phyloP scores from a whole-genome alignment of 2,329 filamentous ascomycete genomes.

The Alternaria triticimaculans region DNA sequence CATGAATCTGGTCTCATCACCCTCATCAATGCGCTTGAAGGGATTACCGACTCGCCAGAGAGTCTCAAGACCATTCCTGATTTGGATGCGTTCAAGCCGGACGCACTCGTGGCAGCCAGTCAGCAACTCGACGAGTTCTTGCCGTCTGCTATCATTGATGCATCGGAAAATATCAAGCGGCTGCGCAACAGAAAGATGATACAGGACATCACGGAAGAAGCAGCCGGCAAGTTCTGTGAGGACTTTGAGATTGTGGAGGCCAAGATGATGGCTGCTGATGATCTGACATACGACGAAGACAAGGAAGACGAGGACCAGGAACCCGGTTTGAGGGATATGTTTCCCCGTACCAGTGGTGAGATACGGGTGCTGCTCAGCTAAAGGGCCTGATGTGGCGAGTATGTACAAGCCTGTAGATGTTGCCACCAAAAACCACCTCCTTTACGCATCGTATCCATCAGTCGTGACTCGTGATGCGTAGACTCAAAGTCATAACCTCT shows the following conservation, averaged over 20 bases:
- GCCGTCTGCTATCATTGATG: constrained; percentile 91
- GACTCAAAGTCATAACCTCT: neutral
- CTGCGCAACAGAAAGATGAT: constrained; percentile 76
- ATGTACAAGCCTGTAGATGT: neutral
- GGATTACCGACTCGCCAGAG: constrained; percentile 51
- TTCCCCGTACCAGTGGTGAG: constrained; percentile 69
- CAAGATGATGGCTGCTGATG: constrained; percentile 66
- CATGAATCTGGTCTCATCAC: constrained; percentile 74
- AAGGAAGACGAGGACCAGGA: constrained; percentile 48
- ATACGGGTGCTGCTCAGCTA: constrained; percentile 69
- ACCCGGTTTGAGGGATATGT: constrained; percentile 60
- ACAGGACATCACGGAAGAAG: constrained; percentile 79
- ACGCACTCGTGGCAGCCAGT: constrained; percentile 69
- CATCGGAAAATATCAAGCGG: constrained; percentile 77
- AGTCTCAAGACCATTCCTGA: constrained; percentile 63
- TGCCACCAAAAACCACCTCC: neutral
- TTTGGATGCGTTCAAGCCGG: constrained; percentile 65
- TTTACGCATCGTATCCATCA: neutral
- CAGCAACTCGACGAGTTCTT: constrained; percentile 88
- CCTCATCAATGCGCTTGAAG: constrained; percentile 65
- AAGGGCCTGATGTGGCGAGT: constrained; percentile 2
- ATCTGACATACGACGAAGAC: constrained; percentile 49
- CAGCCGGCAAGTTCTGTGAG: constrained; percentile 80
- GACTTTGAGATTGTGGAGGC: constrained; percentile 78
- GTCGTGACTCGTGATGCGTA: neutral